These are phyloP conservation scores for Boletus reticulatus DNA, from an alignment of 768 basidiomycete genomes.

Conservation along the genomic window DNA sequence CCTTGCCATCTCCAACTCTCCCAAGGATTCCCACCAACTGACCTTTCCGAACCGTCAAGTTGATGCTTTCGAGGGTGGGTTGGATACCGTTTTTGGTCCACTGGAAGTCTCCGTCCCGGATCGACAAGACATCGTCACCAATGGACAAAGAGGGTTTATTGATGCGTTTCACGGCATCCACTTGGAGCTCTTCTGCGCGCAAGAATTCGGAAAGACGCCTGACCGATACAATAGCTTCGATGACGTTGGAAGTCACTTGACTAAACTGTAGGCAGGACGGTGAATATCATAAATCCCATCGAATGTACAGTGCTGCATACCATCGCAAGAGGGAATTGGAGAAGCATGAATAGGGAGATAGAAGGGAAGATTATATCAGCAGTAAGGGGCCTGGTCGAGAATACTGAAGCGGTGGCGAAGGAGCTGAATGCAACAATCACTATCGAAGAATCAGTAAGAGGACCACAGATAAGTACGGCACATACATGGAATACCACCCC, in stretches of 20 bases:
- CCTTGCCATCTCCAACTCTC: slow-evolving; percentile 91
- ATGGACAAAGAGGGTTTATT: slow-evolving; percentile 37
- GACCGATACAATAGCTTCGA: slow-evolving; percentile 78
- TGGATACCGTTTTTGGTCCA: too few relatives aligned
- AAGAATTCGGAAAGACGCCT: slow-evolving; percentile 77
- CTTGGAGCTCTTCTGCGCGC: slow-evolving; percentile 74
- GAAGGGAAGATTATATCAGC: slow-evolving; percentile 95
- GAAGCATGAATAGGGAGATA: slow-evolving; percentile 84
- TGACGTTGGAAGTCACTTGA: slow-evolving; percentile 73
- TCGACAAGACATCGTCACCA: slow-evolving; percentile 71
- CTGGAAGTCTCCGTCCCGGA: slow-evolving; percentile 75
- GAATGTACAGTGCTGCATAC: slow-evolving; percentile 33
- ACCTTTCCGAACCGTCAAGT: slow-evolving; percentile 73
- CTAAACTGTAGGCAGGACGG: slow-evolving; percentile 46
- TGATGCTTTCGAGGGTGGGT: slow-evolving; percentile 69
- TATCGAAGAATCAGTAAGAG: slow-evolving; percentile 12
- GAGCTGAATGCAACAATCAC: slow-evolving; percentile 82
- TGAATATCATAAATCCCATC: slow-evolving; percentile 1
- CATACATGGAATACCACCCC: slow-evolving; percentile 63
- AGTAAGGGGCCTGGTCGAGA: slow-evolving; percentile 71
- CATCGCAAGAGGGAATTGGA: too few relatives aligned
- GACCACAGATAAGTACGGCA: background rate
- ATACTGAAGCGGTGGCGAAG: slow-evolving; percentile 67
- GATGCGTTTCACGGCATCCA: slow-evolving; percentile 64
- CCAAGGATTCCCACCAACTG: slow-evolving; percentile 85